phyloP scores from a whole-genome alignment of 305 asterid genomes.

The Rubia tinctorum region DNA sequence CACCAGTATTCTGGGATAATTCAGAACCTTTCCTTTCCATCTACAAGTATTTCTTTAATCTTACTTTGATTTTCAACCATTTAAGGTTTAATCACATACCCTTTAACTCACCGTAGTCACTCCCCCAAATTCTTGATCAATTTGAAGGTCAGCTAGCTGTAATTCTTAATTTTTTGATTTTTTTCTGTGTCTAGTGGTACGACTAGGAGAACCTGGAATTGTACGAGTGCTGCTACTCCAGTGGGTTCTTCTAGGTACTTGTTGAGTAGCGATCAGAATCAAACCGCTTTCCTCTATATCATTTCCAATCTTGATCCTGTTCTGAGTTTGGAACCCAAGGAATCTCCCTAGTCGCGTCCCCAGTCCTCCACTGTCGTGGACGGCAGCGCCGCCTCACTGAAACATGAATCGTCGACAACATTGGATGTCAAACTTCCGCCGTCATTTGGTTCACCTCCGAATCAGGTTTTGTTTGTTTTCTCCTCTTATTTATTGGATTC shows the following conservation, averaged over 20 bases:
- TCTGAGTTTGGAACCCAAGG: conserved; percentile 15
- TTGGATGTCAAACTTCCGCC: conserved; percentile 14
- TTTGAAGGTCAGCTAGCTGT: too few species aligned
- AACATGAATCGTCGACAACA: conserved; percentile 19
- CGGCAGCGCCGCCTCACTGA: conserved; percentile 11
- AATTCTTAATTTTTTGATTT: too few species aligned
- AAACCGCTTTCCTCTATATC: conserved; percentile 25
- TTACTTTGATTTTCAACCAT: too few species aligned
- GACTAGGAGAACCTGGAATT: conserved; percentile 49
- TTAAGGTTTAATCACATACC: too few species aligned
- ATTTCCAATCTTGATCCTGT: conserved; percentile 40
- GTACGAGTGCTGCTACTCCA: conserved; percentile 76
- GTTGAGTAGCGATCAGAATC: conserved; percentile 42
- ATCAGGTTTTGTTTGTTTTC: conserved; percentile 40
- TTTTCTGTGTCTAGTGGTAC: too few species aligned
- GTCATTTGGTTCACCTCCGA: conserved; percentile 19
- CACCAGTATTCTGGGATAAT: too few species aligned
- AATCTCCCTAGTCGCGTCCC: not conserved
- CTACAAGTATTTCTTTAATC: too few species aligned
- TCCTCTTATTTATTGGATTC: not conserved
- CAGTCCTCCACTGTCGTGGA: not conserved
- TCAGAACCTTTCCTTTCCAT: too few species aligned
- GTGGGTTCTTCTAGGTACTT: conserved; percentile 64
- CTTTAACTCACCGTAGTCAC: too few species aligned
- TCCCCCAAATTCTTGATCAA: too few species aligned